phyloP scores from a whole-genome alignment of 352 stramenopile species.

The Globisporangium iwayamae region DNA sequence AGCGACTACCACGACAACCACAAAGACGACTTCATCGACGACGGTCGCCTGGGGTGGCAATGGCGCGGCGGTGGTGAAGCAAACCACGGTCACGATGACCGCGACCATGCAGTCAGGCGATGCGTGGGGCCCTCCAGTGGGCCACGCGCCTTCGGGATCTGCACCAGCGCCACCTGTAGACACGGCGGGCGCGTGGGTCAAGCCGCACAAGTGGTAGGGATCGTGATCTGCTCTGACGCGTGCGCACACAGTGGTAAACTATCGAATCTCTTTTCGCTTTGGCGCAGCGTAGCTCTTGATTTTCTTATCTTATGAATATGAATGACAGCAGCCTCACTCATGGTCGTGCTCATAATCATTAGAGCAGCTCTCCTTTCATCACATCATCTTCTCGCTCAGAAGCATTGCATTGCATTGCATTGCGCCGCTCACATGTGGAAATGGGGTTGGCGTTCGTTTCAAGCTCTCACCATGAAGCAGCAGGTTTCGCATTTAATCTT shows the following conservation, averaged over 20 bases:
- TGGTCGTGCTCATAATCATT: neutral
- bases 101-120: conserved; percentile 18
- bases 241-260: neutral
- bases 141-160: conserved; percentile 19
- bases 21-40: conserved; percentile 5
- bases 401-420: neutral
- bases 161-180: conserved; percentile 12
- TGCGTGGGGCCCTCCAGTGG: conserved; percentile 19
- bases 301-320: neutral
- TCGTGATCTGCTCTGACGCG: neutral
- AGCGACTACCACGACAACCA: conserved; percentile 3
- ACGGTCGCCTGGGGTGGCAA: conserved; percentile 17
- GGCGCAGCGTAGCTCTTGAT: neutral
- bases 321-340: neutral
- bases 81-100: conserved; percentile 3
- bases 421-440: neutral
- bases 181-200: conserved; percentile 40
- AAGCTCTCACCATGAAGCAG: neutral
- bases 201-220: conserved; percentile 61
- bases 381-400: neutral
- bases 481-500: neutral
- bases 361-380: neutral
- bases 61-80: conserved; percentile 7
- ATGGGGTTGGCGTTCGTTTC: conserved; percentile 2
- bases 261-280: neutral